Evolutionary conservation across 2,329 filamentous ascomycete genomes (phyloP).

Genomic region (Botrytis cinerea): DNA sequence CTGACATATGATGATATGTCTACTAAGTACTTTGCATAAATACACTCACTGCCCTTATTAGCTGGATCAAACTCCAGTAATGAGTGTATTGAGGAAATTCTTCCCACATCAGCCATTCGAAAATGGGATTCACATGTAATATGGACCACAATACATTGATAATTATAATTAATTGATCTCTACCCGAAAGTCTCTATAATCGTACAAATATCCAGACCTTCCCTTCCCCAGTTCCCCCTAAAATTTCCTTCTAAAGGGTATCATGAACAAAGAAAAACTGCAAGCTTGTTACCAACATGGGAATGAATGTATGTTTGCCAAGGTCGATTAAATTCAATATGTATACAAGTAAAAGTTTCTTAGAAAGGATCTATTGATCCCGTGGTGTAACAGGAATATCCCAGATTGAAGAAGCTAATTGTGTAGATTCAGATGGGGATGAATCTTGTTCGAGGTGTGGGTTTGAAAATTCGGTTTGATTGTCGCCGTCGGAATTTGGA

Average conservation of each 20-base stretch:
- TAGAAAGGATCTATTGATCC: conserved; percentile 14
- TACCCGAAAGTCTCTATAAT: neutral
- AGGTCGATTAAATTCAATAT: neutral
- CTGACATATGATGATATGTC: neutral
- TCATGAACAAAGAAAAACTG: conserved; percentile 24
- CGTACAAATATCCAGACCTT: neutral
- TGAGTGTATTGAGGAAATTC: neutral
- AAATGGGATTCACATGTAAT: neutral
- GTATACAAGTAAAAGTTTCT: neutral
- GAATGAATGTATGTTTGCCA: neutral
- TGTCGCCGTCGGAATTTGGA: conserved; percentile 14
- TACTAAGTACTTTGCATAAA: neutral
- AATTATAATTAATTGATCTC: conserved; percentile 13
- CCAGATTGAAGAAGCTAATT: conserved; percentile 38
- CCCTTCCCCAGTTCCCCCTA: neutral
- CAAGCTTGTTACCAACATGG: neutral
- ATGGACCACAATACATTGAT: neutral
- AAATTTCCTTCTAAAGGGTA: conserved; percentile 23
- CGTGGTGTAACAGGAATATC: conserved; percentile 44
- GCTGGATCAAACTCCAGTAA: neutral
- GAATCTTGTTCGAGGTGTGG: conserved; percentile 14
- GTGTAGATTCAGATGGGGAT: conserved; percentile 3
- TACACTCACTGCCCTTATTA: too few relatives aligned
- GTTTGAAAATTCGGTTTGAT: conserved; percentile 13
- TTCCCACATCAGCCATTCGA: too few relatives aligned